A percentile compares a stretch with the other conserved stretches of the same genome.
phyloP scores from a whole-genome alignment of 345 rosid species.

The Gynandropsis gynandra region DNA sequence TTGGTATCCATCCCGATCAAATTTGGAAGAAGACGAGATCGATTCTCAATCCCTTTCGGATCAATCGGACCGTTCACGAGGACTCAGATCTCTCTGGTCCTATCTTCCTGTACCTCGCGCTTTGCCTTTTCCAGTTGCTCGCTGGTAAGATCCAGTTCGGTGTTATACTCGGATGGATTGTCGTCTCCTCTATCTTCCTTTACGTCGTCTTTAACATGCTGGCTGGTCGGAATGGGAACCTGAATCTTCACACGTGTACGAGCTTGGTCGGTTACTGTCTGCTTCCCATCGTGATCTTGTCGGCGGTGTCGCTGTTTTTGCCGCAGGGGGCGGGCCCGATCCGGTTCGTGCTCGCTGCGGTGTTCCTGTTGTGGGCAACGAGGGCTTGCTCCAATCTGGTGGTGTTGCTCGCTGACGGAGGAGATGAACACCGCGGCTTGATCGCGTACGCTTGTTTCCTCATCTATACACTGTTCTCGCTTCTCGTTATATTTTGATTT shows the following conservation, averaged over 20 bases:
- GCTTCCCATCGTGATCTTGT: conserved; percentile 73
- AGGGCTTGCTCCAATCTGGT: conserved; percentile 68
- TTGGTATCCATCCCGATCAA: conserved; percentile 94
- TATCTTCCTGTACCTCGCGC: conserved; percentile 63
- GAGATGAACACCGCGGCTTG: conserved; percentile 82
- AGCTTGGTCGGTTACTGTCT: conserved; percentile 82
- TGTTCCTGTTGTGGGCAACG: conserved; percentile 74
- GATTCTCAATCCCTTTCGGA: conserved; percentile 72
- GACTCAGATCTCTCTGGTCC: conserved; percentile 94
- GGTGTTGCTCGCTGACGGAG: conserved; percentile 84
- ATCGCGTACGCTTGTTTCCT: conserved; percentile 92
- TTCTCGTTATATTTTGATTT: conserved; percentile 77
- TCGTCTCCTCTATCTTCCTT: conserved; percentile 77
- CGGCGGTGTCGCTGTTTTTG: conserved; percentile 66
- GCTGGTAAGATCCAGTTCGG: conserved; percentile 95
- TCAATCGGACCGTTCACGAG: conserved; percentile 52
- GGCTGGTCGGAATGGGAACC: conserved; percentile 79
- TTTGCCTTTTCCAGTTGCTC: conserved; percentile 78
- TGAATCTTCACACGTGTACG: conserved; percentile 84
- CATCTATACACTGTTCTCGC: conserved; percentile 82
- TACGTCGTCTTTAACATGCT: conserved; percentile 89
- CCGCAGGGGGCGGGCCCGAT: conserved; percentile 50
- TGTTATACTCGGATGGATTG: conserved; percentile 90
- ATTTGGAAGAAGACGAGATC: conserved; percentile 89
- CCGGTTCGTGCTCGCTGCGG: conserved; percentile 47